Conservation (phyloP, 306 rosid genomes). For the Boehmeria nivea region DNA sequence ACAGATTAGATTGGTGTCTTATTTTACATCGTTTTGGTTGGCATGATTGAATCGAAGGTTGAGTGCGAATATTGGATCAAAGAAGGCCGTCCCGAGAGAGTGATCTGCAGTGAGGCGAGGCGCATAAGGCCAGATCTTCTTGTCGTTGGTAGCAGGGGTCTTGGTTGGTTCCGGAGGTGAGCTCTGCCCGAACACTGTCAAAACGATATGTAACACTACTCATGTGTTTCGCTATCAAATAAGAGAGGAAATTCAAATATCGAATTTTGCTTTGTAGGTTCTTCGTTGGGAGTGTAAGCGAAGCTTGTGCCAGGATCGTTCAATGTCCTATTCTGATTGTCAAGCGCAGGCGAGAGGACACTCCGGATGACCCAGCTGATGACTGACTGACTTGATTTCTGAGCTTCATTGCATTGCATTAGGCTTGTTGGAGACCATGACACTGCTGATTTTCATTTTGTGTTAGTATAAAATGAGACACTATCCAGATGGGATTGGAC, state of each 20-base stretch:
- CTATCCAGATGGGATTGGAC: no score
- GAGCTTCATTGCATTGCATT: no score
- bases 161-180: constrained; percentile 98
- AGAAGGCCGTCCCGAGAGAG: constrained; percentile 79
- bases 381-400: no score
- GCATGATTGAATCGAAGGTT: no score
- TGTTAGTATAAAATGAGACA: no score
- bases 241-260: no score
- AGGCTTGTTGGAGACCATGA: no score
- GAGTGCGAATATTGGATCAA: constrained; percentile 76
- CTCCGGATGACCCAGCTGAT: constrained; percentile 89
- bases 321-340: constrained; percentile 89
- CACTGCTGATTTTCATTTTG: no score
- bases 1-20: no score
- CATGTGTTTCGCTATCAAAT: background rate
- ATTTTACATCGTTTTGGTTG: no score
- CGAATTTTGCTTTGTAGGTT: constrained; percentile 81
- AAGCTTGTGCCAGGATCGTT: constrained; percentile 81
- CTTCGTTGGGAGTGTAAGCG: constrained; percentile 94
- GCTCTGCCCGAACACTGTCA: no score
- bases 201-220: background rate
- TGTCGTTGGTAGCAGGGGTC: constrained; percentile 88
- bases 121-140: constrained; percentile 69
- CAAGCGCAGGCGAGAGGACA: constrained; percentile 74
- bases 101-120: constrained; percentile 67